Base-by-base conservation (phyloP, 805 yeast species). In the Metschnikowia lochheadii region DNA sequence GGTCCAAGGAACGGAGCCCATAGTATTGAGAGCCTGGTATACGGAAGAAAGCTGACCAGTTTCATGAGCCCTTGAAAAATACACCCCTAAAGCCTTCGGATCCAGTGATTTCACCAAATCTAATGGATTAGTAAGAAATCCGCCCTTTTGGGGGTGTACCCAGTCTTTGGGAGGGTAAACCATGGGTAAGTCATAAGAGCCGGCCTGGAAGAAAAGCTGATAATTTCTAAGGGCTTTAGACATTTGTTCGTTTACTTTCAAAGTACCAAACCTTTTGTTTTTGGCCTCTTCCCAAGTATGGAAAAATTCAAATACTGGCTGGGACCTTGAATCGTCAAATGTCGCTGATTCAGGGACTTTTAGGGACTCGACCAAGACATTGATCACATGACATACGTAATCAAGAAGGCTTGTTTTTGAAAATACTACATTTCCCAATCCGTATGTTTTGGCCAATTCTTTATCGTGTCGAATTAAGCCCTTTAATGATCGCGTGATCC, bases 1-100 rank as follows among this genome's bases (percentile, higher is more conserved):
- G 1, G 70, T 66, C 78, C 78, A 74, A 0, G 70, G 62, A 1
- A 55, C 55, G 3, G 59, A 48, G 1, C 74, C 68, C 18, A 73
- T 48, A 6, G 56, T 52, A 49, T 68, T 58, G 17, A 74, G 58
- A 6, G 67, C 62, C 15, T 54, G 45, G 50, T 65, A 72, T 0
- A 66, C 53, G 6, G 68, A 63, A 5, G 60, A 51, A 20, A 74
- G 52, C 45, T 71, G 74, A 3, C 75, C 76, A 1, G 67, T 57
- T 3, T 49, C 38, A 45, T 64, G 61, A 4, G 73, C 73, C 34
- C 51, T 54, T 2, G 58, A 48, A 43, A 70, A 49, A 44, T 63
- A 67, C 6, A 50, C 46, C 20, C 55, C 43, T 20, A 64, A 54
- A 1, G 61, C 45, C 1, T 44, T 35, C 3, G 53, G 48, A 18